Base-by-base conservation (phyloP, 169 alveolate genomes). In the Cryptosporidium bovis region DNA sequence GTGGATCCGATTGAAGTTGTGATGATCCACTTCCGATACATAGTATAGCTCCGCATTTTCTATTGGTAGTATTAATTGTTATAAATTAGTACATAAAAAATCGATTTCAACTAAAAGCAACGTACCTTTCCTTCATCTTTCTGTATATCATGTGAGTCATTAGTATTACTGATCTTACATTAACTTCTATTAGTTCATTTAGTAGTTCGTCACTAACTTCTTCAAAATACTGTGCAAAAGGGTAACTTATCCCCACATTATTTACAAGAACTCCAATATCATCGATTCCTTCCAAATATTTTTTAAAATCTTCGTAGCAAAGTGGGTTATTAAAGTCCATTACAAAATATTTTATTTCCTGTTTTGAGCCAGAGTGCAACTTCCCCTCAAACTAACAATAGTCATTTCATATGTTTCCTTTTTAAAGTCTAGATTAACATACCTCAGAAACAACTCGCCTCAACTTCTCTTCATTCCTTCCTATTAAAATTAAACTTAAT, bases 161-260 rank as follows among this genome's bases (percentile, higher is more conserved):
- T 51, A 65, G 60, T 29, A 87, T 62, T 55, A 90, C 90, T 20
- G 92, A 67, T 48, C 91, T 33, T 31, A 91, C 82, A 71, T 91
- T 91, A 24, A 91, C 92, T 8, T 91, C 90, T 48, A 91, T 90
- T 20, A 91, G 40, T 71, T 85, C 92, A 48, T 91, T 91, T 51
- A 91, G 64, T 44, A 91, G 90, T 34, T 82, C 82, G 4, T 82
- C 53, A 33, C 87, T 71, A 71, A 66, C 82, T 71, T 91, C 93
- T 40, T 91, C 91, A 66, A 82, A 91, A 51, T 83, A 91, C 83
- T 87, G 66, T 31, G 94, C 91, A 65, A 51, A 71, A 10, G 95
- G 94, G 48, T 92, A 92, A 24, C 91, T 66, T 20, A 91, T 29
- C 16, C 95, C 95, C 64, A 90, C 95, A 65, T 92, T 92, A 89